Evolutionary conservation across 2,329 filamentous ascomycete genomes (phyloP).

Genomic region (Chalaropsis ovoidea): DNA sequence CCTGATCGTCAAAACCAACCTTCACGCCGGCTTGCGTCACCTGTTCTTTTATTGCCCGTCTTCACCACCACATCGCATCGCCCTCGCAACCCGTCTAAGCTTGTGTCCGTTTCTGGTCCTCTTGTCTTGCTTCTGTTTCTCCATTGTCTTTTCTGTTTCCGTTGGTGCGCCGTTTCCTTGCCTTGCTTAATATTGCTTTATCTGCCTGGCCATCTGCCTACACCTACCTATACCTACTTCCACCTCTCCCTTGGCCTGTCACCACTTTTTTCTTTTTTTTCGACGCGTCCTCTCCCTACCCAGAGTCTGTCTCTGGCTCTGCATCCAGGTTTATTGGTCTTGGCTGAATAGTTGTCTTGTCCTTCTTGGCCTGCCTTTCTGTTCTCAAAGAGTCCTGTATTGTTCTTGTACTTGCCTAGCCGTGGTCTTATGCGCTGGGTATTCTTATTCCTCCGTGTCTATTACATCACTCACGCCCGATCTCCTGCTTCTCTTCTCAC

Average conservation of each 20-base stretch:
- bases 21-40: constrained; percentile 2
- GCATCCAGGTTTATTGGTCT: constrained; percentile 9
- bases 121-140: constrained; percentile 8
- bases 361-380: background rate
- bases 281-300: constrained; percentile 4
- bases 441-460: background rate
- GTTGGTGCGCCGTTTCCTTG: constrained; percentile 3
- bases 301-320: background rate
- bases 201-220: background rate
- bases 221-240: background rate
- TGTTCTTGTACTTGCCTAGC: too few species aligned
- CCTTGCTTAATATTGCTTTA: background rate
- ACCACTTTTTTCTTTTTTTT: background rate
- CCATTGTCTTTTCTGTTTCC: constrained; percentile 10
- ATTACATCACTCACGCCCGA: background rate
- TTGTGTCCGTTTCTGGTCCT: constrained; percentile 10
- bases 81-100: background rate
- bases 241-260: constrained; percentile 11
- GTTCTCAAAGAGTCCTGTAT: too few species aligned
- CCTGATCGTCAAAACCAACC: background rate
- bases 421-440: background rate
- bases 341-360: constrained; percentile 1
- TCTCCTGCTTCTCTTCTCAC: background rate
- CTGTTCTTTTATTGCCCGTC: background rate
- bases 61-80: background rate